A percentile compares a stretch with the other conserved stretches of the same genome.
Conservation (phyloP, 2,329 filamentous ascomycete species). For the Nigrospora sphaerica region DNA sequence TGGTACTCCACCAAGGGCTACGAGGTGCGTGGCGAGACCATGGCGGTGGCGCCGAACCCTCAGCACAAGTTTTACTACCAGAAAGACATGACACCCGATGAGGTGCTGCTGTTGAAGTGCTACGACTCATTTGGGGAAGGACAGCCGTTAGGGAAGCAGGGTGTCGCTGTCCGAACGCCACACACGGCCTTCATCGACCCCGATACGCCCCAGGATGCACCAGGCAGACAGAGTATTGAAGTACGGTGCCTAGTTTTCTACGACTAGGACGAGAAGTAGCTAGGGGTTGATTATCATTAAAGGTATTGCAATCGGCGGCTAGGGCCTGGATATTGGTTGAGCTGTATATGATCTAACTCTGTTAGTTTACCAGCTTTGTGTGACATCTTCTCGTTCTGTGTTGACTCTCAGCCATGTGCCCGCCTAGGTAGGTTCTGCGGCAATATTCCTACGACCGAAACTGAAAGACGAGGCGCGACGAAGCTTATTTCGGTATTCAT, state of each 20-base stretch:
- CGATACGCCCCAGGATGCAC: slow-evolving; percentile 38
- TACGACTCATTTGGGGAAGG: slow-evolving; percentile 40
- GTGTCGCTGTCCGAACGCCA: slow-evolving; percentile 38
- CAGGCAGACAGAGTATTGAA: slow-evolving; percentile 53
- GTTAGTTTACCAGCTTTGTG: too few species aligned
- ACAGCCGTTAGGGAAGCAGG: slow-evolving; percentile 24
- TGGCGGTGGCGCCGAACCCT: slow-evolving; percentile 49
- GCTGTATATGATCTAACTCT: too few species aligned
- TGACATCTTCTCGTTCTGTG: too few species aligned
- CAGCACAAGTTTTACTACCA: slow-evolving; percentile 57
- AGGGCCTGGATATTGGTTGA: too few species aligned
- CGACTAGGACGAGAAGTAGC: background rate
- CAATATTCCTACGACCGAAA: too few species aligned
- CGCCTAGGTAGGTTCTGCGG: too few species aligned
- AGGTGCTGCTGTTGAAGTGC: slow-evolving; percentile 43
- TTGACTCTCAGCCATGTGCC: too few species aligned
- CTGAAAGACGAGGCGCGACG: too few species aligned
- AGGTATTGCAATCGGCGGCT: too few species aligned
- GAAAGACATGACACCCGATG: slow-evolving; percentile 58
- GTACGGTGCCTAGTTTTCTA: slow-evolving; percentile 58
- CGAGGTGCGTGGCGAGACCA: slow-evolving; percentile 54
- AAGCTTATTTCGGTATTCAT: too few species aligned
- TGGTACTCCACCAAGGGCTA: slow-evolving; percentile 49
- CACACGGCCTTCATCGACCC: slow-evolving; percentile 52
- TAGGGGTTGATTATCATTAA: too few species aligned